phyloP scores from a whole-genome alignment of 2,329 filamentous ascomycete genomes.

The Penicillium freii region DNA sequence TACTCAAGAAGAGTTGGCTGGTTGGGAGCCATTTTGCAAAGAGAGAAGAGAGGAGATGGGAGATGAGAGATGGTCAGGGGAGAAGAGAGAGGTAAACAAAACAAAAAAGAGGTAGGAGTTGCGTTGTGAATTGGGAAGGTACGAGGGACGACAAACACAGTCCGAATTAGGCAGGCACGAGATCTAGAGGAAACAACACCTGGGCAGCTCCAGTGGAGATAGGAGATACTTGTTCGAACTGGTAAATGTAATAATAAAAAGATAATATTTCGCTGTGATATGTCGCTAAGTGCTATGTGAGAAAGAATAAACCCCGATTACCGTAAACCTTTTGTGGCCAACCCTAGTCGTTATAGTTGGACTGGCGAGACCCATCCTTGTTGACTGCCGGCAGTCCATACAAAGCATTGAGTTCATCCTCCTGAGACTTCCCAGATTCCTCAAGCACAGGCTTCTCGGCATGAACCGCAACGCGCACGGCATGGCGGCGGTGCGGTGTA shows the following conservation, averaged over 20 bases:
- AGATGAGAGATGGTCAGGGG: background rate
- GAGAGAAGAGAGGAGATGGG: no score
- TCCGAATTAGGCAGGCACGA: background rate
- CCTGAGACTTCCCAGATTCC: conserved; percentile 50
- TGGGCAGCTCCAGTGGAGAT: background rate
- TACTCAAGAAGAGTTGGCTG: background rate
- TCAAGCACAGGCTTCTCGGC: conserved; percentile 50
- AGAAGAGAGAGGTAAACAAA: background rate
- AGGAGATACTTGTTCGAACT: background rate
- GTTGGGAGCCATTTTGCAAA: background rate
- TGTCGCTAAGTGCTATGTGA: conserved; percentile 5
- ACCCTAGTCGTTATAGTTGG: conserved; percentile 57
- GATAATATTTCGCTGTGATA: conserved; percentile 3
- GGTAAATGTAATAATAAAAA: background rate
- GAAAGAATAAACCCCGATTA: background rate
- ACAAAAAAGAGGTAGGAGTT: background rate
- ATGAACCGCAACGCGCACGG: conserved; percentile 49
- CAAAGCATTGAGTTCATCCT: conserved; percentile 51
- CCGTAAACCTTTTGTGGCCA: background rate
- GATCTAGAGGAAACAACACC: background rate
- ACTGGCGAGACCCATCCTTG: conserved; percentile 56
- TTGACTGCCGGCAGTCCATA: conserved; percentile 53
- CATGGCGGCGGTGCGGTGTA: conserved; percentile 56
- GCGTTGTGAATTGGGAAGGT: background rate
- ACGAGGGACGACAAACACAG: background rate